Evolutionary conservation across 1,284 basidiomycete genomes (phyloP).

Genomic region (Xerocomus nothofagi): DNA sequence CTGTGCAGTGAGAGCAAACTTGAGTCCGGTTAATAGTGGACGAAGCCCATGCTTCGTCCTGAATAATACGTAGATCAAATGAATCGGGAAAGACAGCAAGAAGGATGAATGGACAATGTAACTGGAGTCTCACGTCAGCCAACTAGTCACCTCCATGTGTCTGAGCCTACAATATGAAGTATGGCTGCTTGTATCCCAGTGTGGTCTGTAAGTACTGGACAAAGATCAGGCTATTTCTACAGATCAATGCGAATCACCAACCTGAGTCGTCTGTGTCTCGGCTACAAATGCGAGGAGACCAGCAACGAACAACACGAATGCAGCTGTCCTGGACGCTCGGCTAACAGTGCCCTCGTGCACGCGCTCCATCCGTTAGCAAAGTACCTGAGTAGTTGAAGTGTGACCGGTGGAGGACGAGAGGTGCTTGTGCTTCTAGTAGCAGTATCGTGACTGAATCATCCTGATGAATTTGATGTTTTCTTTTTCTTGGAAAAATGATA

Average conservation of each 20-base stretch:
- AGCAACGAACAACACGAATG: conserved; percentile 39
- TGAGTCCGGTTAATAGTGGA: conserved; percentile 51
- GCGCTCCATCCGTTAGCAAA: conserved; percentile 15
- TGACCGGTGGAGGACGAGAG: background rate
- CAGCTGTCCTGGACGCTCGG: conserved; percentile 31
- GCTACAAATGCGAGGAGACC: conserved; percentile 64
- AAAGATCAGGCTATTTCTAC: background rate
- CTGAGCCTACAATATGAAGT: conserved; percentile 69
- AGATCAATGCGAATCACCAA: conserved; percentile 30
- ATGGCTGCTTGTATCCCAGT: conserved; percentile 71
- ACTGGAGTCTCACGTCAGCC: conserved; percentile 38
- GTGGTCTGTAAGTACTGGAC: conserved; percentile 71
- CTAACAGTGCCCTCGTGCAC: background rate
- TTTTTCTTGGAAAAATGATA: no score
- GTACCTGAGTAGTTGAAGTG: background rate
- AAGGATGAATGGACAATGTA: conserved; percentile 77
- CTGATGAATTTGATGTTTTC: no score
- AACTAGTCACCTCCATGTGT: background rate
- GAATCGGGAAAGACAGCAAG: conserved; percentile 66
- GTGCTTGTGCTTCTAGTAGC: background rate
- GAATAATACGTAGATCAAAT: conserved; percentile 59
- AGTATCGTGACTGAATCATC: no score
- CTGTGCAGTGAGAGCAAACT: conserved; percentile 52
- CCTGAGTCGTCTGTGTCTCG: conserved; percentile 74
- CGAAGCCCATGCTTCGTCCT: conserved; percentile 47